Evolutionary conservation across 345 rosid species (phyloP), one percentile per base, ranked within the genome.

Genomic region (Brassica napus): DNA sequence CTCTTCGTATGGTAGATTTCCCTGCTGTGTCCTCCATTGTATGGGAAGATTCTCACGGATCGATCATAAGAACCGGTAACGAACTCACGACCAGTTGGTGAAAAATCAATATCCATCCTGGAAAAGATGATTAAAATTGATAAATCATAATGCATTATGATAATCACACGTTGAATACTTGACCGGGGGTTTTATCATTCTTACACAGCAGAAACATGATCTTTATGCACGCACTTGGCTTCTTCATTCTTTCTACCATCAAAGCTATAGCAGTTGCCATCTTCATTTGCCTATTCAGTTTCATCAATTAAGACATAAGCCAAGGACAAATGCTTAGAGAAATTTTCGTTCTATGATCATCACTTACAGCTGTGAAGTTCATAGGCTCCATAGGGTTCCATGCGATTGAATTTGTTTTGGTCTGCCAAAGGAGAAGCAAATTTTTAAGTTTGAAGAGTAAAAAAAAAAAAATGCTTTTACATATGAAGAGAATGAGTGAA

Each of bases 351-450:
- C 68, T 15, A 79, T 37, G 44, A 28, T 18, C 66, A 73, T 67
- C 62, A 59, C 99, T 90, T 90, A 95, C 99, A 79, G 91, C 94
- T 14, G 98, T 93, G 80, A 95, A 79, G 87, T 95, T 95, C 97
- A 93, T 86, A 6, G 99, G 99, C 90, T 95, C 97, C 98, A 87
- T 91, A 12, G 99, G 99, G 72, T 95, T 95, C 98, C 99, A 95
- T 65, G 96, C 87, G 67, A 95, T 88, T 73, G 97, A 88, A 82
- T 95, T 95, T 16, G 91, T 85, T 86, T 85, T 95, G 31, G 98
- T 95, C 98, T 91, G 92, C 65, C 83, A 78, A 69, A 79, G 61
- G 68, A 61, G 14, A 9, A 80, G 42, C 71, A 69, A 60, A 0
- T 44, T 59, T 26, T 8, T 6, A 32, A 44, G 37, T 32, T 79